Evolutionary conservation across 306 rosid species (phyloP).

Genomic region (Vicia sativa): DNA sequence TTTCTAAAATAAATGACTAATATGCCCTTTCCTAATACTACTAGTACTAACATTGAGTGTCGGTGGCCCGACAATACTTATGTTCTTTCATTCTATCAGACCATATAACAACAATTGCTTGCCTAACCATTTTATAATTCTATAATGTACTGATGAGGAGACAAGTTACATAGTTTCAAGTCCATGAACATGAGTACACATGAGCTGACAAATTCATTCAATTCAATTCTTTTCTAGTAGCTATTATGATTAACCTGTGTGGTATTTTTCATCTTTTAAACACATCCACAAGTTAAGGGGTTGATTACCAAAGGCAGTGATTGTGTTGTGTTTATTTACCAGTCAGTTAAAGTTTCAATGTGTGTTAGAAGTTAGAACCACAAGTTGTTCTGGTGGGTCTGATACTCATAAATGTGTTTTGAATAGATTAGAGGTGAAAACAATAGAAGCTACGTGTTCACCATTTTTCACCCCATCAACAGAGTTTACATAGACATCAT

Average conservation of each 20-base stretch:
- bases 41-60: slow-evolving; percentile 59
- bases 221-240: slow-evolving; percentile 30
- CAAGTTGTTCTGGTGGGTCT: background rate
- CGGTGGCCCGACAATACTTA: slow-evolving; percentile 67
- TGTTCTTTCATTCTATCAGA: slow-evolving; percentile 29
- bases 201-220: slow-evolving; percentile 51
- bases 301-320: slow-evolving; percentile 5
- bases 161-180: slow-evolving; percentile 39
- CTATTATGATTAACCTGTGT: slow-evolving; percentile 5
- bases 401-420: slow-evolving; percentile 5
- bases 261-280: slow-evolving; percentile 23
- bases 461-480: slow-evolving; percentile 30
- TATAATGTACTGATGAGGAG: slow-evolving; percentile 42
- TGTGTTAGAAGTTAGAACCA: background rate
- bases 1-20: slow-evolving; percentile 38
- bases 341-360: background rate
- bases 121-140: slow-evolving; percentile 40
- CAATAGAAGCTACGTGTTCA: too few species aligned
- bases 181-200: slow-evolving; percentile 43
- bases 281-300: slow-evolving; percentile 32
- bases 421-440: slow-evolving; percentile 9
- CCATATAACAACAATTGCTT: too few species aligned
- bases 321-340: background rate
- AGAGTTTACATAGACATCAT: background rate
- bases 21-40: slow-evolving; percentile 41